A percentile compares a stretch with the other conserved stretches of the same genome.
These are phyloP conservation scores for Podospora australis DNA, from an alignment of 495 filamentous ascomycete genomes.

Conservation along the genomic window DNA sequence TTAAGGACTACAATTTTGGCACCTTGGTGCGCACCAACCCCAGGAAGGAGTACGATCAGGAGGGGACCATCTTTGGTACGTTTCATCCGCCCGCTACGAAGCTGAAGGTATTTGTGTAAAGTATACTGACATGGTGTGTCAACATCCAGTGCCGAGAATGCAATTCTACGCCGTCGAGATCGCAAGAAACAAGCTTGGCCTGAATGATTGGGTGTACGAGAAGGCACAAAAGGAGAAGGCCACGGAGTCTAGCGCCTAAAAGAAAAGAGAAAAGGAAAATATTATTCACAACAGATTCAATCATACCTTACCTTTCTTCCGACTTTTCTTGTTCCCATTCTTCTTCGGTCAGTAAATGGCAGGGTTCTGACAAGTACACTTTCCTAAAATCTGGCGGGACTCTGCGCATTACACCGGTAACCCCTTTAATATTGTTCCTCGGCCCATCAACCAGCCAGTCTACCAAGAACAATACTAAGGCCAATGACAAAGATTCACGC, in stretches of 20 bases:
- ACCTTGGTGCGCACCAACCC: constrained; percentile 79
- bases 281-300: not conserved
- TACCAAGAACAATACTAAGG: constrained; percentile 21
- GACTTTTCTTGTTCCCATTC: not conserved
- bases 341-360: not conserved
- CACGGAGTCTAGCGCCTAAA: constrained; percentile 13
- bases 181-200: constrained; percentile 74
- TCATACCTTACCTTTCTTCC: not conserved
- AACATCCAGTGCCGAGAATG: constrained; percentile 73
- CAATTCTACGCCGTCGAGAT: constrained; percentile 99
- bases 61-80: constrained; percentile 86
- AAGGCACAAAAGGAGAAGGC: constrained; percentile 41
- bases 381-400: no score
- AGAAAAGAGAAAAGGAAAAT: no score
- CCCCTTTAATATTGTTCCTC: constrained; percentile 22
- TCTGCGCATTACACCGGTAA: no score
- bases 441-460: not conserved
- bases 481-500: constrained; percentile 20
- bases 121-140: constrained; percentile 11
- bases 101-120: not conserved
- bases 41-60: constrained; percentile 75
- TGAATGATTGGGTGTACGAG: constrained; percentile 97
- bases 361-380: no score
- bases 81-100: not conserved
- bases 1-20: constrained; percentile 96